Evolutionary conservation across 2,329 filamentous ascomycete species (phyloP).

Genomic region (Fusarium metavorans): DNA sequence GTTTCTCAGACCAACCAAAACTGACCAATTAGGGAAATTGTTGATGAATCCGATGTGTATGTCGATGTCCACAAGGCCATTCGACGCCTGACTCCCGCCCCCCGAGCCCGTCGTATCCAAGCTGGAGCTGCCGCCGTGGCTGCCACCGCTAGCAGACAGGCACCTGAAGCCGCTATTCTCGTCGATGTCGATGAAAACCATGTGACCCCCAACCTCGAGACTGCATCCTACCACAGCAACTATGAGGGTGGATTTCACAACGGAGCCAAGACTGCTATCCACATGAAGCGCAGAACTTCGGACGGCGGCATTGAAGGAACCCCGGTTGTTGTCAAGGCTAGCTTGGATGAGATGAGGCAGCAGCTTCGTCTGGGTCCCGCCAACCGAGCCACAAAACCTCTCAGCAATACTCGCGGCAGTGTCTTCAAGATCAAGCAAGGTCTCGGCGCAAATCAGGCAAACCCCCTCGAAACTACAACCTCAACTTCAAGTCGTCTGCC

Average conservation of each 20-base stretch:
- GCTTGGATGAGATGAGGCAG: constrained; percentile 71
- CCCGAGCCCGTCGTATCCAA: constrained; percentile 73
- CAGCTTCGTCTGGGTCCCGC: constrained; percentile 76
- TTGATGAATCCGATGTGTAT: constrained; percentile 98
- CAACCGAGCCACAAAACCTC: constrained; percentile 73
- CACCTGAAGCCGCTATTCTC: constrained; percentile 46
- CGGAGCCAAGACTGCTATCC: constrained; percentile 66
- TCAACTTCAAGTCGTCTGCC: constrained; percentile 36
- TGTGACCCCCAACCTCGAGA: constrained; percentile 45
- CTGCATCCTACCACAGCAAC: constrained; percentile 56
- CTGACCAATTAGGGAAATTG: constrained; percentile 80
- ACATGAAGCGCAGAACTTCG: constrained; percentile 70
- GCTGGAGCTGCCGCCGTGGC: constrained; percentile 48
- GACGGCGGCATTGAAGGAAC: constrained; percentile 63
- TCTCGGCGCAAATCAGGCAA: constrained; percentile 33
- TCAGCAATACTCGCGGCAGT: constrained; percentile 68
- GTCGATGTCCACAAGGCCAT: constrained; percentile 99
- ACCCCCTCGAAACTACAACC: constrained; percentile 14
- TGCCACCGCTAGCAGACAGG: constrained; percentile 47
- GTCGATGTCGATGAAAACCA: constrained; percentile 58
- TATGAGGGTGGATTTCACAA: constrained; percentile 53
- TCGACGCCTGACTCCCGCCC: constrained; percentile 85
- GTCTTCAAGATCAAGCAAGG: constrained; percentile 75
- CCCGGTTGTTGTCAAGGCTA: constrained; percentile 68
- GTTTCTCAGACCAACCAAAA: background rate